These are phyloP conservation scores for Alternaria panax DNA, from an alignment of 2,329 filamentous ascomycete genomes.

Conservation along the genomic window DNA sequence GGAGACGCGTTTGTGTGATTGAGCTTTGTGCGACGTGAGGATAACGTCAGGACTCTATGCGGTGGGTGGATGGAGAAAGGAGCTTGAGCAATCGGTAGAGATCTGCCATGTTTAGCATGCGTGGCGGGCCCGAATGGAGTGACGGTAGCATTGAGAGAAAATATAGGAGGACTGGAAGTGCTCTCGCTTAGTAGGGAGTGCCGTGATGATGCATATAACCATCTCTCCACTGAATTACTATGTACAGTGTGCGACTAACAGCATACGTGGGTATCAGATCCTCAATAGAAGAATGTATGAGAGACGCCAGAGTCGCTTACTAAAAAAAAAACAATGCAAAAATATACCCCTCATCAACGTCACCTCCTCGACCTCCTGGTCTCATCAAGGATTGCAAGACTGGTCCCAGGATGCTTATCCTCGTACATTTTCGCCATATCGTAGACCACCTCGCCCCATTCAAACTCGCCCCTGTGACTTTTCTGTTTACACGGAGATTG, in stretches of 20 bases:
- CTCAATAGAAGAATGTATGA: constrained; percentile 5
- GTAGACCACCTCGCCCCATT: constrained; percentile 67
- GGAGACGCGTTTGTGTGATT: background rate
- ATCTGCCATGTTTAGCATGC: background rate
- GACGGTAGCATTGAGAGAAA: background rate
- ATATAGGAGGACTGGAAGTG: background rate
- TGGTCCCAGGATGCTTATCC: constrained; percentile 28
- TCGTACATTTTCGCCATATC: constrained; percentile 41
- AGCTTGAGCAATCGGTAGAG: background rate
- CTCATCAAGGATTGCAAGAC: constrained; percentile 28
- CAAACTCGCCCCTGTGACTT: constrained; percentile 70
- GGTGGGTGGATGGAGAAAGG: background rate
- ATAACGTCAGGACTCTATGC: background rate
- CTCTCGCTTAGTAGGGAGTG: background rate
- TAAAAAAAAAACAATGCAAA: constrained; percentile 15
- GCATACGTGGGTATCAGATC: constrained; percentile 29
- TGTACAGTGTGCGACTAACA: constrained; percentile 4
- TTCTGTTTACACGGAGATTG: constrained; percentile 79
- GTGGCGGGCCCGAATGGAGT: background rate
- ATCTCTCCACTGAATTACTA: background rate
- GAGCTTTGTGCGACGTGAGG: constrained; percentile 1
- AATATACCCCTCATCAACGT: constrained; percentile 5
- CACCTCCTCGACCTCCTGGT: background rate
- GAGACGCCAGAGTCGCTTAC: background rate
- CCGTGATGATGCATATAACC: background rate